These are phyloP conservation scores for Fusarium verrucosum DNA, from an alignment of 2,329 filamentous ascomycete genomes.

Conservation along the genomic window DNA sequence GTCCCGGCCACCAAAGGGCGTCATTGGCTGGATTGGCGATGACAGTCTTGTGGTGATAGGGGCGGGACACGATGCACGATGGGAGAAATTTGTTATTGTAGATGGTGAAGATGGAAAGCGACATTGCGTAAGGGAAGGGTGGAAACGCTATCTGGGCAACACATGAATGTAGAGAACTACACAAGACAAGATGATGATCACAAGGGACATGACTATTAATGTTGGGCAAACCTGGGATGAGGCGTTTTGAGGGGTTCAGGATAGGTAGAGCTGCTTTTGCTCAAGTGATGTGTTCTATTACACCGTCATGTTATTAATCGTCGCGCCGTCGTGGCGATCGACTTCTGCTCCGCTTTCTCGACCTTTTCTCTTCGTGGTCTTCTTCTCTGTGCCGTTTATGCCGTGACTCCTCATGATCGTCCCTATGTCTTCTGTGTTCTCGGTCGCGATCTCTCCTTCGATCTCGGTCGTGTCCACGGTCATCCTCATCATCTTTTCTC, in stretches of 20 bases:
- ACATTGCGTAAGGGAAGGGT: constrained; percentile 75
- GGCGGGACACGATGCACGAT: constrained; percentile 80
- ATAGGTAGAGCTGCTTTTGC: constrained; percentile 20
- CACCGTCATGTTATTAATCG: constrained; percentile 41
- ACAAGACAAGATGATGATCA: constrained; percentile 3
- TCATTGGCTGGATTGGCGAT: constrained; percentile 86
- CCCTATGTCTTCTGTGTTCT: constrained; percentile 44
- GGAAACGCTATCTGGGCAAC: constrained; percentile 77
- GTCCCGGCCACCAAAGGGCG: constrained; percentile 76
- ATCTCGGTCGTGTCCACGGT: constrained; percentile 40
- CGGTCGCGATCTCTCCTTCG: constrained; percentile 36
- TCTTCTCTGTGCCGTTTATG: constrained; percentile 44
- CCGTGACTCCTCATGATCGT: constrained; percentile 44
- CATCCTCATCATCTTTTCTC: constrained; percentile 38
- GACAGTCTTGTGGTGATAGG: constrained; percentile 78
- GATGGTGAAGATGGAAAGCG: constrained; percentile 74
- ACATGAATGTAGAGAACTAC: constrained; percentile 38
- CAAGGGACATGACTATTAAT: constrained; percentile 17
- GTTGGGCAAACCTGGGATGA: constrained; percentile 30
- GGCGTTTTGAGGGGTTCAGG: constrained; percentile 38
- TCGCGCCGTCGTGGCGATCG: constrained; percentile 52
- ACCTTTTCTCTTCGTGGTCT: constrained; percentile 37
- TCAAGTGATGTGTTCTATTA: constrained; percentile 30
- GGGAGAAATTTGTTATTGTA: constrained; percentile 86
- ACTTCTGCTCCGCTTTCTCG: constrained; percentile 51